Base-by-base conservation (phyloP, 169 alveolate genomes). In the Eimeria praecox region DNA sequence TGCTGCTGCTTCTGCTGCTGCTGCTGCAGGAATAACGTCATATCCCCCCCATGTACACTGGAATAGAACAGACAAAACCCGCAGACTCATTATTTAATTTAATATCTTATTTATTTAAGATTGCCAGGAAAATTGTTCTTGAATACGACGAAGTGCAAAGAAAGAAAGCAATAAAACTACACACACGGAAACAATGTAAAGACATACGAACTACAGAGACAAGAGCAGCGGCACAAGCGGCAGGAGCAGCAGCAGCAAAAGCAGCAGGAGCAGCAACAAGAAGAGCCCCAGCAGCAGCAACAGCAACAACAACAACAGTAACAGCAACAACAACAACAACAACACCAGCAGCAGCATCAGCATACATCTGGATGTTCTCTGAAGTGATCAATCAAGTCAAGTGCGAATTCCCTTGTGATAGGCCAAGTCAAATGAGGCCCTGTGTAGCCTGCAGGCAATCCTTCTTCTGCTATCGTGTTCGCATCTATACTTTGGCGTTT, bases 361-460 rank as follows among this genome's bases (percentile, higher is more conserved):
- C 56, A 49, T 49, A 49, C 56, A 49, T 49, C 56, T 49, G 56
- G 56, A 12, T 49, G 56, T 71, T 94, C 96, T 22, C 96, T 75
- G 87, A 64, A 94, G 73, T 94, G 90, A 52, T 94, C 95, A 1
- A 94, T 38, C 62, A 94, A 73, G 71, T 83, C 94, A 18, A 94
- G 73, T 9, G 94, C 95, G 75, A 83, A 94, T 85, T 83, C 87
- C 30, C 95, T 42, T 0, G 94, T 94, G 85, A 94, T 64, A 6
- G 96, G 96, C 96, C 96, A 94, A 44, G 46, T 83, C 56, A 94
- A 49, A 22, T 83, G 75, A 24, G 96, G 96, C 33, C 96, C 96
- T 52, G 80, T 44, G 80, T 94, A 94, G 59, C 80, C 95, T 30
- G 78, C 77, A 33, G 95, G 95, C 33, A 90, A 16, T 3, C 77